Evolutionary conservation across 2,329 filamentous ascomycete species (phyloP), one percentile per base, ranked within the genome.

Genomic region (Tolypocladium cylindrosporum): DNA sequence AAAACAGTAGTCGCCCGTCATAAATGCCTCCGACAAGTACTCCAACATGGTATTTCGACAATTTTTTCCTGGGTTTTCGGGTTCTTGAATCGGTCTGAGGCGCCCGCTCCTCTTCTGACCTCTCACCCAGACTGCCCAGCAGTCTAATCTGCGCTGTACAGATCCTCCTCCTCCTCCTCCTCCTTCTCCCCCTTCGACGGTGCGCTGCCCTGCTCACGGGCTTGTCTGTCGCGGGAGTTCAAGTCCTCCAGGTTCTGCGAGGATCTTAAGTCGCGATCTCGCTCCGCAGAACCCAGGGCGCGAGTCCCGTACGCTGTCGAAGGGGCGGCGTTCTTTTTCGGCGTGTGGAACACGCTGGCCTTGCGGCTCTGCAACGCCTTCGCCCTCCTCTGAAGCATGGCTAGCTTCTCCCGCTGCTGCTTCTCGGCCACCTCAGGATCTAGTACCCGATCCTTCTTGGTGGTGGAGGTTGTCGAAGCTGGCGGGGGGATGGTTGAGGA

Each of bases 241-340:
- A 51, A 41, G 36, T 27, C 61, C 60, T 31, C 60, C 59, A 43
- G 63, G 58, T 11, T 42, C 41, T 54, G 57, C 2, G 43, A 37
- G 11, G 48, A 41, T n/a, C 48, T 21, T 14, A 56, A 37, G 13
- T 58, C 40, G 21, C 57, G 45, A 7, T 58, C 57, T 39, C 37
- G 52, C 19, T 54, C 57, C 6, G 54, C 54, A 45, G 57, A 56
- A 3, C 54, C 57, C 16, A 51, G 39, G 36, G 57, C 54, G 14
- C 57, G 57, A 10, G 57, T 56, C 13, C 57, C 57, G 48, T 56
- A 58, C 10, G 54, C 36, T 21, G 57, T 56, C n/a, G 54, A 56
- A 39, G 34, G 41, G 14, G 48, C 45, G 24, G 54, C 21, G 10
- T 31, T 40, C 39, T 40, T 55, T 16, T 24, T 45, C 8, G 56